Evolutionary conservation across 2,329 filamentous ascomycete genomes (phyloP).

Genomic region (Fusarium sp.): DNA sequence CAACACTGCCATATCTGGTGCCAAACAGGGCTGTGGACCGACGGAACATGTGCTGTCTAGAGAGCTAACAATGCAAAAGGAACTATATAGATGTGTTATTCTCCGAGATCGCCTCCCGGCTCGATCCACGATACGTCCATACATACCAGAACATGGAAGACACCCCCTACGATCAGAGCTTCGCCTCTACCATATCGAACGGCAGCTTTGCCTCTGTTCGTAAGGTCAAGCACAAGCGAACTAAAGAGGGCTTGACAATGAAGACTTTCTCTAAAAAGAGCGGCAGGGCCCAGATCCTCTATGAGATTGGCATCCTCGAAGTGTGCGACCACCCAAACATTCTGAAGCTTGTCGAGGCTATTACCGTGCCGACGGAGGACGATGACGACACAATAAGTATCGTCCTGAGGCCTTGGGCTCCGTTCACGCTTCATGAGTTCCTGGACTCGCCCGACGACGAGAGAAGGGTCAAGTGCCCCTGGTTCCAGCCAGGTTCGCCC

Average conservation of each 20-base stretch:
- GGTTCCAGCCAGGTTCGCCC: background rate
- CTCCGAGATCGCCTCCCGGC: background rate
- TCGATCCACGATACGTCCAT: background rate
- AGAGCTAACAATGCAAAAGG: background rate
- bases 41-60: background rate
- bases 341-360: constrained; percentile 17
- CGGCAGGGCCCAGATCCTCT: constrained; percentile 14
- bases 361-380: background rate
- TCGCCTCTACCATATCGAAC: background rate
- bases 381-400: background rate
- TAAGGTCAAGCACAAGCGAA: background rate
- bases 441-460: background rate
- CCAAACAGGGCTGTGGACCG: background rate
- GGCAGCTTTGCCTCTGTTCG: background rate
- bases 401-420: constrained; percentile 24
- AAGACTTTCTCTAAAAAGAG: background rate
- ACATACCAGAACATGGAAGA: background rate
- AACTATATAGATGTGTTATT: background rate
- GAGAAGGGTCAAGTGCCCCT: background rate
- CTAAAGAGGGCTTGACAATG: no score
- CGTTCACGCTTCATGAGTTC: constrained; percentile 13
- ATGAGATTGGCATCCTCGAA: constrained; percentile 12
- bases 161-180: background rate
- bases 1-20: background rate
- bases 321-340: constrained; percentile 21